Conservation (phyloP, 805 yeast genomes). For the Lipomyces yamanashiensis region DNA sequence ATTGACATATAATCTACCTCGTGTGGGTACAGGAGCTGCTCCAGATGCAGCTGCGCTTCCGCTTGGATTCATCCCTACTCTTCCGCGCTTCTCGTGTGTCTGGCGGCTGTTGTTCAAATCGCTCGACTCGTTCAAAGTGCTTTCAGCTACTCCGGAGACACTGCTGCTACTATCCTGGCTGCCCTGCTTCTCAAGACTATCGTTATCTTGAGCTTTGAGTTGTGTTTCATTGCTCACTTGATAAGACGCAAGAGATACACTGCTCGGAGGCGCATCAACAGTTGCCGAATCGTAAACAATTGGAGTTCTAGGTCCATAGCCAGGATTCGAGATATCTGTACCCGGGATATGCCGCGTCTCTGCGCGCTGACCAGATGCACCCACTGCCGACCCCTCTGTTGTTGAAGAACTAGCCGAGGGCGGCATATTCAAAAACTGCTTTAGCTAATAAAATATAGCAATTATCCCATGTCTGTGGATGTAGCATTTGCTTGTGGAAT, state of each 20-base stretch:
- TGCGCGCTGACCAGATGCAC: neutral
- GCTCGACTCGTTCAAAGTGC: neutral
- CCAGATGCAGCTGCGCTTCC: slow-evolving; percentile 3
- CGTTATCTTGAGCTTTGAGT: neutral
- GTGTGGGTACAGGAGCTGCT: neutral
- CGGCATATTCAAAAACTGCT: neutral
- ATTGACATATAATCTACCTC: neutral
- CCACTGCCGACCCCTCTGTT: neutral
- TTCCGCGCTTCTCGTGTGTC: neutral
- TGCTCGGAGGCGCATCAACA: slow-evolving; percentile 1
- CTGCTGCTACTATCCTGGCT: neutral
- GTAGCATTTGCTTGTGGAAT: no score
- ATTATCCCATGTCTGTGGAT: neutral
- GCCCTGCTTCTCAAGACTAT: neutral
- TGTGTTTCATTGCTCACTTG: neutral
- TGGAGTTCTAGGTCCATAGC: neutral
- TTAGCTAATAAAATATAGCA: neutral
- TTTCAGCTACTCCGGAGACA: neutral
- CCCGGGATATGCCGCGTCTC: neutral
- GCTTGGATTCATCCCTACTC: neutral
- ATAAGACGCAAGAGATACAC: neutral
- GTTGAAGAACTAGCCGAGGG: slow-evolving; percentile 5
- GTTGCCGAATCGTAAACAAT: slow-evolving; percentile 5
- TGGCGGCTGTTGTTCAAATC: neutral
- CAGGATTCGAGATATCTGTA: neutral